Evolutionary conservation across 768 basidiomycete species (phyloP).

Genomic region (Trametes sanguinea): DNA sequence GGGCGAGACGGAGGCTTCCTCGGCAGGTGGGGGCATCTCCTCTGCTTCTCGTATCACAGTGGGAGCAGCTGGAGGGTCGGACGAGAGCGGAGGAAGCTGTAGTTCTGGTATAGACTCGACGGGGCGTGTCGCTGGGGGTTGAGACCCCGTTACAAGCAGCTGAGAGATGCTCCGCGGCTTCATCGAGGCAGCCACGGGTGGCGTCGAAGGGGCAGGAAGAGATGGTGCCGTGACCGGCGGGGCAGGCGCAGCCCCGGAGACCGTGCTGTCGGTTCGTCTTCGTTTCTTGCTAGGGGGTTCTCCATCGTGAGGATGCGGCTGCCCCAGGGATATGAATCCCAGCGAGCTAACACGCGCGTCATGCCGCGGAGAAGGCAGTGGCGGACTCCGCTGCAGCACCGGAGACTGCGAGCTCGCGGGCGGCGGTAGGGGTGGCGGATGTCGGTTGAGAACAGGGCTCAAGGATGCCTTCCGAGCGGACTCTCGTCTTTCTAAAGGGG

Average conservation of each 20-base stretch:
- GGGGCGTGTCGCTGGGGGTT: not conserved
- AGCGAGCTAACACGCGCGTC: conserved; percentile 20
- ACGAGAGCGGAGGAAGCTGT: too few species aligned
- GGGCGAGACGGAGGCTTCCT: too few species aligned
- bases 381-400: conserved; percentile 9
- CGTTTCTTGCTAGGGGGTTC: conserved; percentile 27
- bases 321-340: conserved; percentile 11
- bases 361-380: conserved; percentile 13
- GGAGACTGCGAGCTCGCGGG: conserved; percentile 9
- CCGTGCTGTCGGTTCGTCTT: conserved; percentile 21
- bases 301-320: conserved; percentile 11
- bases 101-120: not conserved
- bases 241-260: not conserved
- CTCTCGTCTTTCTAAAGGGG: conserved; percentile 10
- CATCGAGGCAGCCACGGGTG: not conserved
- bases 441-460: conserved; percentile 23
- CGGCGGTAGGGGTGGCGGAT: conserved; percentile 5
- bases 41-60: too few species aligned
- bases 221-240: not conserved
- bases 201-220: not conserved
- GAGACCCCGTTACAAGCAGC: not conserved
- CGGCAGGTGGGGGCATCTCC: too few species aligned
- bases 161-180: conserved; percentile 15
- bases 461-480: conserved; percentile 14
- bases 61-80: too few species aligned